Percentiles rank a stretch among this genome's conserved stretches.
These are phyloP conservation scores for Colletotrichum gloeosporioides DNA, from an alignment of 2,329 filamentous ascomycete genomes.

Conservation along the genomic window DNA sequence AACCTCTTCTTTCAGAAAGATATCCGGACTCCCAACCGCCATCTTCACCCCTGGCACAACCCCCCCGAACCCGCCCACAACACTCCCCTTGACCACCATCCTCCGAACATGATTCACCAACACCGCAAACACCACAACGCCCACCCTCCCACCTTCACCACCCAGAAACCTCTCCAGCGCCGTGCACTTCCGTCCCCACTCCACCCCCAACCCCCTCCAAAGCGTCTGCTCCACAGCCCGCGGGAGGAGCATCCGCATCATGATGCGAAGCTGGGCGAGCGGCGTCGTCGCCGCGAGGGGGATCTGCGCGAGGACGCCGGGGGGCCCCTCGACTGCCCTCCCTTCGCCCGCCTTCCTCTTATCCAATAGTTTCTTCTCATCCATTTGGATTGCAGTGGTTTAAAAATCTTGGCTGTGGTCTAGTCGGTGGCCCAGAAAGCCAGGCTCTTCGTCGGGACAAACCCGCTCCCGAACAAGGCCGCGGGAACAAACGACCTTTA, in stretches of 20 bases:
- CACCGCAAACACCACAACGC: conserved; percentile 36
- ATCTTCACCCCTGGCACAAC: conserved; percentile 40
- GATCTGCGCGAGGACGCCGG: background rate
- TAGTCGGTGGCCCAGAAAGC: background rate
- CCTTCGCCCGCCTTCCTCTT: no score
- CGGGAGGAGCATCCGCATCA: accelerated
- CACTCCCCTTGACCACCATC: conserved; percentile 33
- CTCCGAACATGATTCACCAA: conserved; percentile 44
- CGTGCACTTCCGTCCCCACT: background rate
- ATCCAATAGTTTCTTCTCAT: background rate
- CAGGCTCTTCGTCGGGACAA: no score
- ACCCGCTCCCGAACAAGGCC: no score
- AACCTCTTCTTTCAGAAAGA: conserved; percentile 35
- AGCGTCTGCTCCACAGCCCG: accelerated
- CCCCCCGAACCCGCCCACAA: conserved; percentile 31
- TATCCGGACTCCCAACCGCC: conserved; percentile 38
- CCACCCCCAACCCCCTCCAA: background rate
- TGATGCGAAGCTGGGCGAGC: background rate
- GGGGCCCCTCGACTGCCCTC: background rate
- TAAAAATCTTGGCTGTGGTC: accelerated
- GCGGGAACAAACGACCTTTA: accelerated
- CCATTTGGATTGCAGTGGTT: background rate
- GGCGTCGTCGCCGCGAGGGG: background rate
- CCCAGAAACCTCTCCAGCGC: conserved; percentile 21
- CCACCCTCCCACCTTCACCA: background rate